Evolutionary conservation across 305 asterid species (phyloP).

Genomic region (Salvia sclarea): DNA sequence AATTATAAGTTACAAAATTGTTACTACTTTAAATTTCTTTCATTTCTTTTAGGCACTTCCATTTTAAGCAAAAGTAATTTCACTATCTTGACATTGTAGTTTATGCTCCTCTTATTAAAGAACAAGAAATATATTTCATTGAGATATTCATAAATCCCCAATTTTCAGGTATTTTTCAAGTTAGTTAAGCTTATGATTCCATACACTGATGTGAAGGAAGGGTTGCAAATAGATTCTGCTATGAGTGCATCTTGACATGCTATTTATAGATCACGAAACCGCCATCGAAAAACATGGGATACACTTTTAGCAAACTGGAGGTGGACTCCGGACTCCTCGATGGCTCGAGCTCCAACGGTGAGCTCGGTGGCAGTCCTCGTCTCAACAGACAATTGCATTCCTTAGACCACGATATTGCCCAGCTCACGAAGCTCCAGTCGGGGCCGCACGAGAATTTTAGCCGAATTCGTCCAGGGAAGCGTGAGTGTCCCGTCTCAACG

Average conservation of each 20-base stretch:
- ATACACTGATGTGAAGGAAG: slow-evolving; percentile 30
- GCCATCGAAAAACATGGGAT: slow-evolving; percentile 56
- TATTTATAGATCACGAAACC: slow-evolving; percentile 32
- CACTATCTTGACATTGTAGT: background rate
- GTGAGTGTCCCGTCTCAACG: slow-evolving; percentile 53
- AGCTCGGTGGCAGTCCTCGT: background rate
- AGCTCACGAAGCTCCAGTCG: slow-evolving; percentile 69
- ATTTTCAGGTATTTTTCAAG: slow-evolving; percentile 36
- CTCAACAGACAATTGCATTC: background rate
- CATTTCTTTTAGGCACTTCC: background rate
- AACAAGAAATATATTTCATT: background rate
- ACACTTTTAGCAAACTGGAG: slow-evolving; percentile 31
- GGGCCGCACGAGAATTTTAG: slow-evolving; percentile 53
- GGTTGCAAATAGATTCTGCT: slow-evolving; percentile 17
- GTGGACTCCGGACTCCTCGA: slow-evolving; percentile 18
- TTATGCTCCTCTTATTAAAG: background rate
- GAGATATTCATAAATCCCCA: background rate
- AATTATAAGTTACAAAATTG: background rate
- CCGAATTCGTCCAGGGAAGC: slow-evolving; percentile 50
- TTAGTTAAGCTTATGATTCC: slow-evolving; percentile 31
- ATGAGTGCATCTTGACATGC: slow-evolving; percentile 38
- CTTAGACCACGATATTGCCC: slow-evolving; percentile 66
- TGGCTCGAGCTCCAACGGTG: slow-evolving; percentile 42
- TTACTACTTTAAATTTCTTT: background rate
- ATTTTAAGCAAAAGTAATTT: background rate